Evolutionary conservation across 495 filamentous ascomycete genomes (phyloP).

Genomic region (Penicillium odoratum): DNA sequence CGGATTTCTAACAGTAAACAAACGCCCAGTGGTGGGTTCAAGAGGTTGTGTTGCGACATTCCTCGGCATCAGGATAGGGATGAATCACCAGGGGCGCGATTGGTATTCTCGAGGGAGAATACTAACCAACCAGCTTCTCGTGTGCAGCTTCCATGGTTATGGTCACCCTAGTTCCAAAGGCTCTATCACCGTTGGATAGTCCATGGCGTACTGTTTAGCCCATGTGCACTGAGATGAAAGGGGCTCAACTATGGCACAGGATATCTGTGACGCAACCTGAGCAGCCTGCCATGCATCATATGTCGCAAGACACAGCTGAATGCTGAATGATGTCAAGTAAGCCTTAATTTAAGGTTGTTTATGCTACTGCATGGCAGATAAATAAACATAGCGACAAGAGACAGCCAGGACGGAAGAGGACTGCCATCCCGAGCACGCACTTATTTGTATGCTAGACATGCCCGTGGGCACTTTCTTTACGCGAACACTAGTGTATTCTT

Average conservation of each 20-base stretch:
- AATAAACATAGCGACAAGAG: not conserved
- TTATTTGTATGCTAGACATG: not conserved
- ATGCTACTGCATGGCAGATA: not conserved
- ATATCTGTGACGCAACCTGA: too few species aligned
- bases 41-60: slow-evolving; percentile 24
- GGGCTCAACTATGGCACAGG: slow-evolving; percentile 15
- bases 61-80: slow-evolving; percentile 10
- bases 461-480: not conserved
- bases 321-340: slow-evolving; percentile 17
- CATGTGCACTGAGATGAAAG: not conserved
- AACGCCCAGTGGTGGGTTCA: slow-evolving; percentile 1
- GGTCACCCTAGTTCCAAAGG: not conserved
- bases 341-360: not conserved
- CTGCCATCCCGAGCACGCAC: not conserved
- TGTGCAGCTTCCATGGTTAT: not conserved
- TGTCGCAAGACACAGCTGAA: not conserved
- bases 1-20: slow-evolving; percentile 15
- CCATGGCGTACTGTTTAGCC: not conserved
- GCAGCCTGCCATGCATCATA: not conserved
- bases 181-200: not conserved
- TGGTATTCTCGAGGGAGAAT: slow-evolving; percentile 19
- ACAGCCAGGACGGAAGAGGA: not conserved
- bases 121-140: slow-evolving; percentile 15
- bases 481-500: not conserved
- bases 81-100: slow-evolving; percentile 15